Evolutionary conservation across 768 basidiomycete species (phyloP).

Genomic region (Tylopilus plumbeoviolaceoides): DNA sequence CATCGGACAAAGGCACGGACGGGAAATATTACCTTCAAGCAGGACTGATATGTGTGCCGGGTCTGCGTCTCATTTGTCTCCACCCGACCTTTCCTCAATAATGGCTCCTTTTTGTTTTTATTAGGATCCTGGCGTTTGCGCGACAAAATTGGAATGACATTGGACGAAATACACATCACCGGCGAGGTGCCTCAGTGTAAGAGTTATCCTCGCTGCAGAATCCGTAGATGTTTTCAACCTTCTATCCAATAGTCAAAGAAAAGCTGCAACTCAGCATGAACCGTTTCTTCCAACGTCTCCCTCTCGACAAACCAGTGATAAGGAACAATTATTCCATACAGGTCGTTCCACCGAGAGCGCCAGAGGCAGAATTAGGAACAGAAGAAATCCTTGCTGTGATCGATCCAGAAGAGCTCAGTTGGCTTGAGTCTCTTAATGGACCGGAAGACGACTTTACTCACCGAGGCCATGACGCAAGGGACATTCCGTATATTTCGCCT

Average conservation of each 20-base stretch:
- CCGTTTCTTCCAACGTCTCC: constrained; percentile 66
- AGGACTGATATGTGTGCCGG: constrained; percentile 65
- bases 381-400: constrained; percentile 25
- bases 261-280: constrained; percentile 63
- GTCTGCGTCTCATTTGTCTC: constrained; percentile 31
- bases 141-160: constrained; percentile 71
- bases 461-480: constrained; percentile 15
- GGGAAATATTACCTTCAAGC: constrained; percentile 75
- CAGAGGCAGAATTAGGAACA: not conserved
- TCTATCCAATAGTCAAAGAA: constrained; percentile 46
- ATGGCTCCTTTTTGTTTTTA: not conserved
- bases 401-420: constrained; percentile 66
- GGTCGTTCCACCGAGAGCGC: constrained; percentile 25
- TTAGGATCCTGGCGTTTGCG: constrained; percentile 75
- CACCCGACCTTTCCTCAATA: not conserved
- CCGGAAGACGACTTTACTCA: constrained; percentile 44
- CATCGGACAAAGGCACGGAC: constrained; percentile 47
- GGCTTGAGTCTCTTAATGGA: constrained; percentile 55
- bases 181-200: constrained; percentile 73
- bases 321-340: constrained; percentile 67
- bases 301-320: constrained; percentile 65
- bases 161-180: constrained; percentile 63
- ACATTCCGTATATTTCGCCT: constrained; percentile 25
- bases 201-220: constrained; percentile 15
- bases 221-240: not conserved